A percentile compares a stretch with the other conserved stretches of the same genome.
These are phyloP conservation scores for Rhodotorula babjevae DNA, from an alignment of 768 basidiomycete species.

Conservation along the genomic window DNA sequence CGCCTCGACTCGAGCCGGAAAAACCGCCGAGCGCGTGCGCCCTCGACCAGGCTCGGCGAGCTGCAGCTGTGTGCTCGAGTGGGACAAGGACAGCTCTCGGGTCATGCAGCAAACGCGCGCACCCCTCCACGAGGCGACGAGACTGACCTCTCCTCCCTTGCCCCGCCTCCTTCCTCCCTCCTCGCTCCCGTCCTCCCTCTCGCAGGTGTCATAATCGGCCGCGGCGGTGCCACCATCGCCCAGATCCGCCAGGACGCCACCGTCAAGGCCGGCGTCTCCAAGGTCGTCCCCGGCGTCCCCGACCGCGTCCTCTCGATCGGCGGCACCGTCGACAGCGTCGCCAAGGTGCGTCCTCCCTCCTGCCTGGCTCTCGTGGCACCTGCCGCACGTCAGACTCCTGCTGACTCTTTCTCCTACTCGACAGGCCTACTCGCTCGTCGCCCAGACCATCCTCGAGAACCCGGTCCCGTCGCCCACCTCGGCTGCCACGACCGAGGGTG, in stretches of 20 bases:
- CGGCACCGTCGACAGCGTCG: conserved; percentile 85
- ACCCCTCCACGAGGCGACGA: too few species aligned
- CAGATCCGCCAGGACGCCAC: conserved; percentile 91
- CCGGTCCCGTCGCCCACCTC: conserved; percentile 77
- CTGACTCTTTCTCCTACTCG: too few species aligned
- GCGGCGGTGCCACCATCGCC: conserved; percentile 94
- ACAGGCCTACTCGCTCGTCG: conserved; percentile 90
- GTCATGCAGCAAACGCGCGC: too few species aligned
- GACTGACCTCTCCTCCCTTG: not conserved
- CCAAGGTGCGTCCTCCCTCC: conserved; percentile 59
- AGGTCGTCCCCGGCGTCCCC: conserved; percentile 94
- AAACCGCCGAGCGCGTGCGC: too few species aligned
- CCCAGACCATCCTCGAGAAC: conserved; percentile 54
- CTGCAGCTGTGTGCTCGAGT: too few species aligned
- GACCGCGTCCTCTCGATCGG: conserved; percentile 94
- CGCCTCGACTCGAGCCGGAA: too few species aligned
- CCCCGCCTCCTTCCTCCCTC: not conserved
- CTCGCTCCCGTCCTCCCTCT: not conserved
- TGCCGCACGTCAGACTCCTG: too few species aligned
- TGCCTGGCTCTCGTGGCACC: too few species aligned
- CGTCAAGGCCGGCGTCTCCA: conserved; percentile 98
- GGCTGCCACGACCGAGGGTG: conserved; percentile 53
- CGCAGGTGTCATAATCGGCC: conserved; percentile 90
- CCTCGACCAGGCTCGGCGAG: too few species aligned
- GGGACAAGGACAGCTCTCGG: too few species aligned